Evolutionary conservation across 1,139 yeast species (phyloP).

Genomic region (Scheffersomyces quercinus): DNA sequence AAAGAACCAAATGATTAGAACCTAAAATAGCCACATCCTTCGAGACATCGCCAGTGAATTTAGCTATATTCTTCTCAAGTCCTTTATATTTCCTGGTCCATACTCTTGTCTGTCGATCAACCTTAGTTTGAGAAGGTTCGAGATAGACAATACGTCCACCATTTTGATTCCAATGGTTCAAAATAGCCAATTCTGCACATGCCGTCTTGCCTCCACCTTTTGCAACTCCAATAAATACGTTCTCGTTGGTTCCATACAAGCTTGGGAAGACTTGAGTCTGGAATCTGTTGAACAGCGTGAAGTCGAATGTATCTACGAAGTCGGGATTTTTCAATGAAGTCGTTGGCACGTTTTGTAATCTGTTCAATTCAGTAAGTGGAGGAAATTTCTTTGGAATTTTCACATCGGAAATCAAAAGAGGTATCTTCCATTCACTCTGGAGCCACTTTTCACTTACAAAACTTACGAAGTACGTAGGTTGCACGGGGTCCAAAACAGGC

Average conservation of each 20-base stretch:
- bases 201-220: constrained; percentile 77
- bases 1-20: constrained; percentile 63
- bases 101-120: constrained; percentile 43
- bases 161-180: constrained; percentile 67
- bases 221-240: constrained; percentile 65
- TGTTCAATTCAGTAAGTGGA: constrained; percentile 56
- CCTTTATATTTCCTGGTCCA: constrained; percentile 56
- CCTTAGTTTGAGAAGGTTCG: constrained; percentile 56
- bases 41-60: constrained; percentile 62
- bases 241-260: constrained; percentile 59
- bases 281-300: constrained; percentile 60
- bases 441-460: constrained; percentile 84
- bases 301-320: constrained; percentile 45
- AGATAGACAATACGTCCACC: constrained; percentile 65
- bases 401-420: constrained; percentile 58
- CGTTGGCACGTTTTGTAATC: constrained; percentile 50
- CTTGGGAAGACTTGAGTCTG: constrained; percentile 72
- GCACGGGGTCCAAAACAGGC: constrained; percentile 56
- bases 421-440: constrained; percentile 65
- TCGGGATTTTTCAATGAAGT: constrained; percentile 49
- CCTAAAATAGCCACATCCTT: constrained; percentile 57
- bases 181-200: constrained; percentile 71
- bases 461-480: constrained; percentile 76
- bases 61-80: constrained; percentile 49
- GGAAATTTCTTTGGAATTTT: constrained; percentile 71